Conservation (phyloP, 768 basidiomycete species). For the Mycena leptocephala region DNA sequence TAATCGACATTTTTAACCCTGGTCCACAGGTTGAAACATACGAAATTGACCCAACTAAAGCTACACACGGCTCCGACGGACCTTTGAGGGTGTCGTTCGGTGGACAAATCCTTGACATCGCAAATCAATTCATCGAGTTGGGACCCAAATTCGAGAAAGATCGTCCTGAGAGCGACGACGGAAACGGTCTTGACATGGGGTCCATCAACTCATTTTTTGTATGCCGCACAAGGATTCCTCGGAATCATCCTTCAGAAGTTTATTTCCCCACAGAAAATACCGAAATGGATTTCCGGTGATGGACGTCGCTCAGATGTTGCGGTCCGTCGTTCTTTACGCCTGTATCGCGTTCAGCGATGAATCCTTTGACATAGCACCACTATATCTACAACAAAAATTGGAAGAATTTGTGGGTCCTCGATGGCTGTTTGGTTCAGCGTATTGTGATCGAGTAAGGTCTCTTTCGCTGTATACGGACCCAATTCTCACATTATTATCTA, state of each 20-base stretch:
- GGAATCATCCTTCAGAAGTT: no score
- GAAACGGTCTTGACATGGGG: slow-evolving; percentile 10
- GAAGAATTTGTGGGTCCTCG: no score
- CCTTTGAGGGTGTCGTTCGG: no score
- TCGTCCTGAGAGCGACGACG: slow-evolving; percentile 18
- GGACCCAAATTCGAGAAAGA: slow-evolving; percentile 30
- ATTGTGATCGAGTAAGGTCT: slow-evolving; percentile 70
- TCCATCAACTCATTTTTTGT: slow-evolving; percentile 33
- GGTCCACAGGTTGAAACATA: no score
- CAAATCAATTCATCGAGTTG: no score
- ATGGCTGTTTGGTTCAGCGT: no score
- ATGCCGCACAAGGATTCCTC: not conserved
- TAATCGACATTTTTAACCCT: no score
- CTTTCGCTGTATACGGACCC: no score
- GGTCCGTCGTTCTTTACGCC: not conserved
- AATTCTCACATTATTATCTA: no score
- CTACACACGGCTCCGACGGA: not conserved
- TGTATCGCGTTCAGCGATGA: not conserved
- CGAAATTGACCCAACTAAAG: slow-evolving; percentile 23
- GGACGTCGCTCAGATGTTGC: not conserved
- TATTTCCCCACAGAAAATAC: slow-evolving; percentile 1
- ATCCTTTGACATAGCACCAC: slow-evolving; percentile 44
- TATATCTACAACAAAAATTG: slow-evolving; percentile 68
- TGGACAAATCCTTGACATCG: no score
- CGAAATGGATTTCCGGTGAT: slow-evolving; percentile 2